Conservation (phyloP, 2,329 filamentous ascomycete genomes). For the Talaromyces sp. region DNA sequence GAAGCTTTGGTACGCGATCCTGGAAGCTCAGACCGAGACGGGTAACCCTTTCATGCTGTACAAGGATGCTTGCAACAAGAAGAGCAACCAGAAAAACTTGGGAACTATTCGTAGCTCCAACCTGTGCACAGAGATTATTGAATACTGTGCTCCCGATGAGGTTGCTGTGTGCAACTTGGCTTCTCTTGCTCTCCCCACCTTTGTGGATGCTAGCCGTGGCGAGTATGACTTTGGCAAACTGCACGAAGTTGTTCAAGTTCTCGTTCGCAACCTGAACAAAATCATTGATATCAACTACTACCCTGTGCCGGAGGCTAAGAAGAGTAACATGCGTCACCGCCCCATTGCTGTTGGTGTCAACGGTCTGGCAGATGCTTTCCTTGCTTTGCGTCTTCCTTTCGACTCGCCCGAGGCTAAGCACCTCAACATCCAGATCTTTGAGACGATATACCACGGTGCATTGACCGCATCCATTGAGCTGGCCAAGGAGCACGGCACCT, state of each 20-base stretch:
- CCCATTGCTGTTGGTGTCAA: slow-evolving; percentile 96
- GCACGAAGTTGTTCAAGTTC: slow-evolving; percentile 86
- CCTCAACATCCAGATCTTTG: slow-evolving; percentile 97
- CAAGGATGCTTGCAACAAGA: slow-evolving; percentile 96
- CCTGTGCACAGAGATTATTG: slow-evolving; percentile 96
- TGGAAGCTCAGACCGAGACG: slow-evolving; percentile 97
- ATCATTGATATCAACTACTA: slow-evolving; percentile 99
- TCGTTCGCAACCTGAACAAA: slow-evolving; percentile 93
- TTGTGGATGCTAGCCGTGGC: slow-evolving; percentile 77
- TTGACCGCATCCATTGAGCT: slow-evolving; percentile 84
- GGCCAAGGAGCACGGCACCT: slow-evolving; percentile 76
- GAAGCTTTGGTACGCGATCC: slow-evolving; percentile 98
- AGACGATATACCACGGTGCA: slow-evolving; percentile 97
- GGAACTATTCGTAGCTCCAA: slow-evolving; percentile 98
- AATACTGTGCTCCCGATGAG: slow-evolving; percentile 96
- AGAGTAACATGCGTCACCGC: slow-evolving; percentile 95
- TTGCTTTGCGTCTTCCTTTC: slow-evolving; percentile 92
- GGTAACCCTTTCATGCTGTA: slow-evolving; percentile 99
- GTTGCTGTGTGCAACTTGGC: slow-evolving; percentile 98
- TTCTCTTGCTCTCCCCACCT: slow-evolving; percentile 85
- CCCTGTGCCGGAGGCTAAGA: slow-evolving; percentile 86
- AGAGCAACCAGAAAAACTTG: slow-evolving; percentile 99
- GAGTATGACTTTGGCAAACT: slow-evolving; percentile 95
- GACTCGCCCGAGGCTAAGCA: slow-evolving; percentile 91
- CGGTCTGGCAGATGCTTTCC: slow-evolving; percentile 95